Evolutionary conservation across 371 early-diverging fungal genomes (phyloP).

Genomic region (Apophysomyces sp.): DNA sequence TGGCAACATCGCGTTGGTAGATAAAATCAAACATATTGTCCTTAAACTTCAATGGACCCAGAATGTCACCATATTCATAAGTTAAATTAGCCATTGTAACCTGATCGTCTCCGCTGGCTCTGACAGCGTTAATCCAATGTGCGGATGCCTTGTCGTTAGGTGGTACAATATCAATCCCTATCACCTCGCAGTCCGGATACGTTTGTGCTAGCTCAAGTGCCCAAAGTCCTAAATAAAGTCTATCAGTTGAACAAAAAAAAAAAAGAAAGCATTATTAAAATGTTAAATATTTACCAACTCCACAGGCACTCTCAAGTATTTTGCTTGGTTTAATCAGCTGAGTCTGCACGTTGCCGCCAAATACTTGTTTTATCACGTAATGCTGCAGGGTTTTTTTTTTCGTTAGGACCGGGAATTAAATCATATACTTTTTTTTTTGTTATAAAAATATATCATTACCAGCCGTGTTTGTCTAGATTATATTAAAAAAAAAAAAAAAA

Average conservation of each 20-base stretch:
- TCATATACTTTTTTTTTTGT: neutral
- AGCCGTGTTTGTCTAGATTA: neutral
- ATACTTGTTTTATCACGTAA: constrained; percentile 32
- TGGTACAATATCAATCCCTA: constrained; percentile 26
- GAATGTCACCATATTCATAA: constrained; percentile 25
- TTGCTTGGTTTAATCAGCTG: constrained; percentile 10
- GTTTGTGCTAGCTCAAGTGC: constrained; percentile 18
- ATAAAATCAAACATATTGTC: constrained; percentile 56
- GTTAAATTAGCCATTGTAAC: constrained; percentile 9
- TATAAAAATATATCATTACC: neutral
- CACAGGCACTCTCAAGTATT: constrained; percentile 33
- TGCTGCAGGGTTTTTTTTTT: constrained; percentile 15
- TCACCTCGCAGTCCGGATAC: constrained; percentile 30
- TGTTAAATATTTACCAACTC: constrained; percentile 19
- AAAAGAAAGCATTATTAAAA: neutral
- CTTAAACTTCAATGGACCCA: constrained; percentile 18
- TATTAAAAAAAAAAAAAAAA: neutral
- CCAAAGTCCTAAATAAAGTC: constrained; percentile 19
- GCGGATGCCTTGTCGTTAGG: neutral
- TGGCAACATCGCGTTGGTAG: constrained; percentile 52
- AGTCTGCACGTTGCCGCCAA: constrained; percentile 22
- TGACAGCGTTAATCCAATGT: neutral
- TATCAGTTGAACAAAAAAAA: neutral
- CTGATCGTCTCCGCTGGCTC: neutral
- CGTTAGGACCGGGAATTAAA: neutral